Evolutionary conservation across 441 rosid species (phyloP).

Genomic region (Arabidopsis hybrid): DNA sequence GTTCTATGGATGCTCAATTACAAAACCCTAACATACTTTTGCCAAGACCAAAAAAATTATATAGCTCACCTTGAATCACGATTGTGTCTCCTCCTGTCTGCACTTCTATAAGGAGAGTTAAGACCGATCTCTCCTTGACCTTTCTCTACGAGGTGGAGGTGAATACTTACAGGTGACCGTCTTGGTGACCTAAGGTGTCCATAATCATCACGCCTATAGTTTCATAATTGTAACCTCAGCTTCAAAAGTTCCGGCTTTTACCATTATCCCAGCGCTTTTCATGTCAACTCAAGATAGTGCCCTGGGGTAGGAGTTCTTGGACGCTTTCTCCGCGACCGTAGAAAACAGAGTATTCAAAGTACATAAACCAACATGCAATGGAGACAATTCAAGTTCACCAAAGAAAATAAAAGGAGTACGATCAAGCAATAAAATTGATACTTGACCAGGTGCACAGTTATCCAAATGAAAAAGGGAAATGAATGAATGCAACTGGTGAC

Average conservation of each 20-base stretch:
- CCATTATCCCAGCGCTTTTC: slow-evolving; percentile 79
- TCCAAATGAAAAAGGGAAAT: no score
- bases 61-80: slow-evolving; percentile 58
- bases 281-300: slow-evolving; percentile 96
- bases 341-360: slow-evolving; percentile 22
- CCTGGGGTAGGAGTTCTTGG: slow-evolving; percentile 98
- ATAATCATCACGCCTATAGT: slow-evolving; percentile 62
- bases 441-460: slow-evolving; percentile 10
- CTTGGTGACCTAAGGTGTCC: slow-evolving; percentile 80
- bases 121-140: slow-evolving; percentile 74
- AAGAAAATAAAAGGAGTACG: not conserved
- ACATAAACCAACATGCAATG: not conserved
- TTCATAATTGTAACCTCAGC: slow-evolving; percentile 9
- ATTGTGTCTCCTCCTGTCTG: slow-evolving; percentile 36
- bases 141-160: slow-evolving; percentile 48
- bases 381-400: not conserved
- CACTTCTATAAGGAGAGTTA: slow-evolving; percentile 57
- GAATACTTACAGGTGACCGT: slow-evolving; percentile 70
- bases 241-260: no score
- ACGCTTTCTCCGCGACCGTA: slow-evolving; percentile 93
- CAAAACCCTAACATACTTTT: not conserved
- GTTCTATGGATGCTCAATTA: not conserved
- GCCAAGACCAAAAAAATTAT: not conserved
- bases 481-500: not conserved
- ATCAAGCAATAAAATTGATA: not conserved